Evolutionary conservation across 148 eudicot genomes (phyloP), one percentile per base, ranked within the genome.

Genomic region (Camellia sinensis): DNA sequence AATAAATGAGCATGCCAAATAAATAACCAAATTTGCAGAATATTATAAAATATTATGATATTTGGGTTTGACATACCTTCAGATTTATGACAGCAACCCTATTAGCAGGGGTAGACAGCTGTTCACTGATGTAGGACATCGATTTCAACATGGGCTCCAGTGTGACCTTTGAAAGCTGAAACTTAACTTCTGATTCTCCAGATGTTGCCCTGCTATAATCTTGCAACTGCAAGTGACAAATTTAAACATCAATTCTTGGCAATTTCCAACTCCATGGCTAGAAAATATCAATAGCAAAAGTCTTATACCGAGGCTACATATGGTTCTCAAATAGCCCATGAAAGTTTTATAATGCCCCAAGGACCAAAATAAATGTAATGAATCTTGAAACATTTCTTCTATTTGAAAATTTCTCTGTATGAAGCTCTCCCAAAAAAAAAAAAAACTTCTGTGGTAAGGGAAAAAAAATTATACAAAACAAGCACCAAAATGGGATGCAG

Each of bases 41-140:
- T 60, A 44, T 57, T 41, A 64, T 66, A 68, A 66, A 76, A 5
- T 41, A 3, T 12, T 0, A 19, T 1, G 3, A 67, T 7, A 74
- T 22, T 17, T 57, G 19, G 73, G 21, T 17, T 40, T 65, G 12
- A 80, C 88, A 73, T 67, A 90, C 98, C 98, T 95, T 95, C 78
- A 95, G 86, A 86, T 95, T 93, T 81, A 95, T 91, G 71, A 93
- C 94, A 80, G 98, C 97, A 84, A 95, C 92, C 86, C 86, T 91
- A 57, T 91, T 95, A 79, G 89, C 96, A 5, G 96, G 91, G 65
- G 95, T 74, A 40, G 94, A 87, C 61, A 95, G 85, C 87, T 95
- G 97, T 63, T 95, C 97, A 81, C 85, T 91, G 79, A 95, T 93
- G 87, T 89, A 79, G 57, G 93, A 88, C 98, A 95, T 95, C 67